Evolutionary conservation across 2,329 filamentous ascomycete species (phyloP).

Genomic region (Monosporascus sp.): DNA sequence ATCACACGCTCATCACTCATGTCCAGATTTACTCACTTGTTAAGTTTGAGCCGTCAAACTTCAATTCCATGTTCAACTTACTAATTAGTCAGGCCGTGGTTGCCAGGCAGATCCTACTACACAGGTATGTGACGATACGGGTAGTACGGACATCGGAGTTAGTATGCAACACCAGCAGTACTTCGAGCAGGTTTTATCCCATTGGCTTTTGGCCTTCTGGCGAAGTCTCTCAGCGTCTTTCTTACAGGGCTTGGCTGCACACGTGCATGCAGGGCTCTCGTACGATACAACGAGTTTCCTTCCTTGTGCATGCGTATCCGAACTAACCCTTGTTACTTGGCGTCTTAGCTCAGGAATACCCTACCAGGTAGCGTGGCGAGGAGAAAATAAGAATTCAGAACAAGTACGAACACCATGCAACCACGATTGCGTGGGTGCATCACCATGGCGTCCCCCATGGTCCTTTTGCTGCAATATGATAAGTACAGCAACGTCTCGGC

Average conservation of each 20-base stretch:
- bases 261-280: neutral
- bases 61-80: too few species aligned
- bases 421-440: too few species aligned
- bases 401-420: too few species aligned
- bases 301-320: neutral
- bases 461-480: too few species aligned
- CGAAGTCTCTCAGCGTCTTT: neutral
- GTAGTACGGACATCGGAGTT: too few species aligned
- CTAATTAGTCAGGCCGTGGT: neutral
- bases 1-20: neutral
- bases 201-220: neutral
- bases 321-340: neutral
- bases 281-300: neutral
- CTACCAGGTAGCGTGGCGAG: neutral
- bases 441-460: too few species aligned
- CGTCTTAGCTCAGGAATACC: neutral
- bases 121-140: neutral
- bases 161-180: too few species aligned
- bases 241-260: neutral
- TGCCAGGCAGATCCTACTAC: neutral
- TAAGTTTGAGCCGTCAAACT: neutral
- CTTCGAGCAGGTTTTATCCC: neutral
- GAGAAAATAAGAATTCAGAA: neutral
- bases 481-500: too few species aligned
- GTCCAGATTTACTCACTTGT: neutral